These are phyloP conservation scores for Amylocystis lapponica DNA, from an alignment of 768 basidiomycete species.

Conservation along the genomic window DNA sequence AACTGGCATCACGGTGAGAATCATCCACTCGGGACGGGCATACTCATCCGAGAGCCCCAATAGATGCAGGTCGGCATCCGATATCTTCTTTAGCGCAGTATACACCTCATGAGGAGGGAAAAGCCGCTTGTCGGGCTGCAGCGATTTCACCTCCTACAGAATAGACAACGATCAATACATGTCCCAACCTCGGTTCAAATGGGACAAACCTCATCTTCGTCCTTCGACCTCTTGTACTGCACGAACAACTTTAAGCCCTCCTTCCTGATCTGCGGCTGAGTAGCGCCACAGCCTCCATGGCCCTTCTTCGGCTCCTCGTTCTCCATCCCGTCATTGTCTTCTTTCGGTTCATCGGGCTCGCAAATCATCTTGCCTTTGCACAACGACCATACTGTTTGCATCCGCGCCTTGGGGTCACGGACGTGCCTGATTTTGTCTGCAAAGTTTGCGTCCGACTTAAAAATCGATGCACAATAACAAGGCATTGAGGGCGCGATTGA, in stretches of 20 bases:
- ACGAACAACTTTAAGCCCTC: conserved; percentile 94
- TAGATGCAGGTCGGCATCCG: conserved; percentile 78
- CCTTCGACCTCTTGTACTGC: conserved; percentile 91
- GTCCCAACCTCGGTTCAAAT: conserved; percentile 3
- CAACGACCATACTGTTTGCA: conserved; percentile 79
- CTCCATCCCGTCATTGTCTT: conserved; percentile 69
- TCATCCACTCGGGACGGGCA: conserved; percentile 99
- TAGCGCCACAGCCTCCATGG: conserved; percentile 95
- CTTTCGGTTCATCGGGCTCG: conserved; percentile 84
- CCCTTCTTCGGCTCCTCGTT: conserved; percentile 77
- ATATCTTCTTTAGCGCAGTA: conserved; percentile 93
- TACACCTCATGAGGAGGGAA: conserved; percentile 88
- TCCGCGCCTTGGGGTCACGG: conserved; percentile 80
- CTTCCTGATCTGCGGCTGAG: conserved; percentile 85
- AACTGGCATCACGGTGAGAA: conserved; percentile 93
- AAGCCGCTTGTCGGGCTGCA: conserved; percentile 77
- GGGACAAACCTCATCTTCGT: conserved; percentile 85
- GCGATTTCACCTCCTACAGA: conserved; percentile 66
- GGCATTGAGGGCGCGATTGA: neutral
- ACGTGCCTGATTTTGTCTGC: conserved; percentile 84
- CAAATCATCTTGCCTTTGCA: conserved; percentile 89
- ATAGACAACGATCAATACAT: conserved; percentile 5
- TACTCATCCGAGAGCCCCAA: conserved; percentile 94
- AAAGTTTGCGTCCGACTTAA: conserved; percentile 80
- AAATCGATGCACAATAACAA: conserved; percentile 13